Base-by-base conservation (phyloP, 176 grass and related monocot species). In the Ananas comosus region DNA sequence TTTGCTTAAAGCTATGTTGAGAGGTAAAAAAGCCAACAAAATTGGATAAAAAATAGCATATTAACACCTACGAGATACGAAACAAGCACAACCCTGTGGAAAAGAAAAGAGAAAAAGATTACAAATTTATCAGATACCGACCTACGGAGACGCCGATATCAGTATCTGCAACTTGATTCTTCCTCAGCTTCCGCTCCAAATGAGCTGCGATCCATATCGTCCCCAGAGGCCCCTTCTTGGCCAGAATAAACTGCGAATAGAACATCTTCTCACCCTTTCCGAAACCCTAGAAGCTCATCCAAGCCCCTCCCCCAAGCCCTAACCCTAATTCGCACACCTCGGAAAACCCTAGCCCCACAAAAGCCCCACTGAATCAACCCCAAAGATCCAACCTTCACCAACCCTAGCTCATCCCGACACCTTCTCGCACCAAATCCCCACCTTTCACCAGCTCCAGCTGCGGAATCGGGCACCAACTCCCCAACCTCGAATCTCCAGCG, bases 231-330 rank as follows among this genome's bases (percentile, higher is more conserved):
- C 95, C 95, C 66, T 99, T 99, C 81, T 99, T 99, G 75, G 95
- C 95, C 89, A 99, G 86, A 61, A 99, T 99, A 86, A 99, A 99
- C 95, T 99, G 95, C 12, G 95, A 99, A 72, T 99, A 99, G 80
- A 99, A 99, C 95, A 99, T 99, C 17, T 91, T 80, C 75, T 65
- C 63, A 29, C 74, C 75, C 49, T 74, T 71, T 80, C 79, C 19
- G 51, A 67, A 2, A 42, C 67, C 49, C 51, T 74, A 76, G 18
- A 54, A 74, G 76, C 71, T 80, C 68, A 84, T 83, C 73, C 72
- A 52, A 66, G 16, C 48, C 53, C 80, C 53, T 78, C 59, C 58
- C 64, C 61, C 49, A 66, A 72, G 51, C 74, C 69, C 52, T 66
- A 25, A 29, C 50, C 63, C 64, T 29, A 61, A 18, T 61, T 61